phyloP scores from a whole-genome alignment of 2,329 filamentous ascomycete genomes.

The Colletotrichum ledebouriae region DNA sequence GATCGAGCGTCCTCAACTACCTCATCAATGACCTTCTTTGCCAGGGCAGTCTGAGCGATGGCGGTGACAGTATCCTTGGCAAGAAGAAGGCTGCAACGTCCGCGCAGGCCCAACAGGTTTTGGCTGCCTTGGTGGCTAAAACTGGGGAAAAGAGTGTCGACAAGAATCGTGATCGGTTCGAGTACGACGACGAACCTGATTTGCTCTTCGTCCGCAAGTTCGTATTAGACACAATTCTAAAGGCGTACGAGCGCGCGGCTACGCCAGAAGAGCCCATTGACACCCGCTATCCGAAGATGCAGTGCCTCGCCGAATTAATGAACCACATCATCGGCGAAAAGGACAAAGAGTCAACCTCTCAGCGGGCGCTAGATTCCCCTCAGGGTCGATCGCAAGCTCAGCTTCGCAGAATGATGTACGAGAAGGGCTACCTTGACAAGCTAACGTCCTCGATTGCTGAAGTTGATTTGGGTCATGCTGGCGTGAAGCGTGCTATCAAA shows the following conservation, averaged over 20 bases:
- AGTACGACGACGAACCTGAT: slow-evolving; percentile 83
- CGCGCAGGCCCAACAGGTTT: slow-evolving; percentile 84
- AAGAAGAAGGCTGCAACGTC: slow-evolving; percentile 92
- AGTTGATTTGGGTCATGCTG: slow-evolving; percentile 93
- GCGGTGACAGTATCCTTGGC: slow-evolving; percentile 79
- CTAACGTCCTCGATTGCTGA: slow-evolving; percentile 94
- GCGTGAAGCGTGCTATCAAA: slow-evolving; percentile 94
- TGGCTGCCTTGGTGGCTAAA: slow-evolving; percentile 89
- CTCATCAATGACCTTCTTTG: slow-evolving; percentile 83
- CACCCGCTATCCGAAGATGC: slow-evolving; percentile 86
- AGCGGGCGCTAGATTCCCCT: slow-evolving; percentile 49
- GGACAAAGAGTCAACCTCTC: slow-evolving; percentile 67
- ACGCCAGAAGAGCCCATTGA: slow-evolving; percentile 84
- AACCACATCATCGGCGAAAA: slow-evolving; percentile 89
- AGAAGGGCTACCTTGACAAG: slow-evolving; percentile 93
- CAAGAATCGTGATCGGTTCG: slow-evolving; percentile 68
- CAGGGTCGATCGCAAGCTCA: slow-evolving; percentile 78
- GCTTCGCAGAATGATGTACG: slow-evolving; percentile 95
- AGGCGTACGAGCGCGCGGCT: slow-evolving; percentile 90
- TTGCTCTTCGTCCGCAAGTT: slow-evolving; percentile 94
- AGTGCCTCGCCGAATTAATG: slow-evolving; percentile 92
- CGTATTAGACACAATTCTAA: slow-evolving; percentile 91
- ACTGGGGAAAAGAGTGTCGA: slow-evolving; percentile 82
- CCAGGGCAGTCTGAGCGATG: slow-evolving; percentile 71
- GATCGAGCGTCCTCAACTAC: slow-evolving; percentile 94